These are phyloP conservation scores for Vishniacozyma victoriae DNA, from an alignment of 768 basidiomycete species.

Conservation along the genomic window DNA sequence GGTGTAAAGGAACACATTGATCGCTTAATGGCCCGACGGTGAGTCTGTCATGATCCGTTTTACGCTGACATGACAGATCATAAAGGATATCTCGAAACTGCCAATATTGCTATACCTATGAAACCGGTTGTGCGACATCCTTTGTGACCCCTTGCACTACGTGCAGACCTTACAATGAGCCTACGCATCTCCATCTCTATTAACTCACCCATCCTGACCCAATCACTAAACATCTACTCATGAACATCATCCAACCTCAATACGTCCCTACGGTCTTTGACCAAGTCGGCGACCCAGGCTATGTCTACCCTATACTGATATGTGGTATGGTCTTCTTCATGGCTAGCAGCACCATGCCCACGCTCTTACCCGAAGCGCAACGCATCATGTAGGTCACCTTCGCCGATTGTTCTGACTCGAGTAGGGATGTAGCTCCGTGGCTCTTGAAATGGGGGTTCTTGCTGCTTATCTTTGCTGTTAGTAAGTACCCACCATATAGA, in stretches of 20 bases:
- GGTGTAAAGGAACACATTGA: slow-evolving; percentile 17
- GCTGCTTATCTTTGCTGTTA: slow-evolving; percentile 28
- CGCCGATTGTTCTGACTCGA: not conserved
- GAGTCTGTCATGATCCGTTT: not conserved
- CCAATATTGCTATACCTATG: too few species aligned
- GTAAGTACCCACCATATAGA: slow-evolving; percentile 11
- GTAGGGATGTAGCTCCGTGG: slow-evolving; percentile 28
- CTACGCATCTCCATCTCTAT: too few species aligned
- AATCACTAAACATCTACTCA: too few species aligned
- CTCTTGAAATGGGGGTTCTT: slow-evolving; percentile 33
- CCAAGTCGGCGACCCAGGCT: too few species aligned
- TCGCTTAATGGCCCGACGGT: slow-evolving; percentile 23
- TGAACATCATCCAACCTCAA: too few species aligned
- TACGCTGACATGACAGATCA: too few species aligned
- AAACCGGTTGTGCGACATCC: too few species aligned
- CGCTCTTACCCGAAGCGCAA: slow-evolving; percentile 21
- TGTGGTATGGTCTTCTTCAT: slow-evolving; percentile 35
- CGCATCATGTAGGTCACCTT: slow-evolving; percentile 18
- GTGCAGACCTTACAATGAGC: too few species aligned
- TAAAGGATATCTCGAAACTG: too few species aligned
- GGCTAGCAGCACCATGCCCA: slow-evolving; percentile 27
- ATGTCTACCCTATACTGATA: slow-evolving; percentile 34
- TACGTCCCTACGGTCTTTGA: too few species aligned
- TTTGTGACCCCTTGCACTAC: too few species aligned
- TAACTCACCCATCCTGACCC: too few species aligned